phyloP scores from a whole-genome alignment of 106 monocot species.

The Acorus gramineus region DNA sequence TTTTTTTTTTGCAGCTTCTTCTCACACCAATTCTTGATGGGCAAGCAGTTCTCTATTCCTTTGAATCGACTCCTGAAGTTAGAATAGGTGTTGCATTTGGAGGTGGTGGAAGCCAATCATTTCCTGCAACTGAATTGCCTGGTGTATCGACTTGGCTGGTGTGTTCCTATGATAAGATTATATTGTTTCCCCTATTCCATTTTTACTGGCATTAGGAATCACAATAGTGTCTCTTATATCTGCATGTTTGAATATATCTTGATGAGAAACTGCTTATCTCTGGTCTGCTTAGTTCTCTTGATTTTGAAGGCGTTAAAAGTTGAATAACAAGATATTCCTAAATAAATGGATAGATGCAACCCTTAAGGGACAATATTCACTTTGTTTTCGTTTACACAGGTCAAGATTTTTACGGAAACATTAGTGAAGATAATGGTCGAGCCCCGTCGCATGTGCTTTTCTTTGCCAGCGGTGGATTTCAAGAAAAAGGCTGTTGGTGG shows the following conservation, averaged over 20 bases:
- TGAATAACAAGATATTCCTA: no score
- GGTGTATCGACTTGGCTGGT: slow-evolving; percentile 95
- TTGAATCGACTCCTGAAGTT: slow-evolving; percentile 86
- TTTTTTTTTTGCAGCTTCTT: slow-evolving; percentile 42
- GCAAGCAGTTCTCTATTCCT: slow-evolving; percentile 85
- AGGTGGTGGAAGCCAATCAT: slow-evolving; percentile 63
- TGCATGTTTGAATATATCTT: no score
- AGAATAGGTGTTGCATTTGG: slow-evolving; percentile 86
- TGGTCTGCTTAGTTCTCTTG: no score
- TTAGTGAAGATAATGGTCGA: slow-evolving; percentile 76
- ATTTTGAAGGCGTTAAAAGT: no score
- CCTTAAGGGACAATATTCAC: no score
- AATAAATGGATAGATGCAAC: no score
- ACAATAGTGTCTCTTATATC: no score
- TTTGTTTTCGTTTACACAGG: slow-evolving; percentile 28
- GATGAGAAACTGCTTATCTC: no score
- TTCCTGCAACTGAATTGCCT: slow-evolving; percentile 89
- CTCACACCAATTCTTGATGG: slow-evolving; percentile 87
- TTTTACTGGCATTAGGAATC: no score
- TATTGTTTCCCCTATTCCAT: neutral
- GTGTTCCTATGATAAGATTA: slow-evolving; percentile 5
- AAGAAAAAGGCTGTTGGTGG: slow-evolving; percentile 61
- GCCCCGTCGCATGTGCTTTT: slow-evolving; percentile 74
- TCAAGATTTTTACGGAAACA: slow-evolving; percentile 79
- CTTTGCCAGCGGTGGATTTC: slow-evolving; percentile 63